phyloP scores from a whole-genome alignment of 2,329 filamentous ascomycete species.

The Claviceps fusiformis region DNA sequence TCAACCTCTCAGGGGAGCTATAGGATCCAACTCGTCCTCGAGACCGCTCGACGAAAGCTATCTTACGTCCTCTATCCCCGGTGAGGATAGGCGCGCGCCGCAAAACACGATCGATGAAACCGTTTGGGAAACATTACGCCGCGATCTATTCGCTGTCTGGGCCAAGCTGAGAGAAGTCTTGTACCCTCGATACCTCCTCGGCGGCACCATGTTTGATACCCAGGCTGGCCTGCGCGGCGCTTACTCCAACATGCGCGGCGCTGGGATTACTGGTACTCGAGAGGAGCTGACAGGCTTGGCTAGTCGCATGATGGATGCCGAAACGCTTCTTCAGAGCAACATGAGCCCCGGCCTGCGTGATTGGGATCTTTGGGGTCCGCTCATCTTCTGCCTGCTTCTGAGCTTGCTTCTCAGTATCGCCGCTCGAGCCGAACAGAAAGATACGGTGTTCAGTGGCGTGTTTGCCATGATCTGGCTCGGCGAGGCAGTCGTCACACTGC shows the following conservation, averaged over 20 bases:
- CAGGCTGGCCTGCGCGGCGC: constrained; percentile 42
- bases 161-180: constrained; percentile 96
- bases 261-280: constrained; percentile 43
- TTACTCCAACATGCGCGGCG: constrained; percentile 47
- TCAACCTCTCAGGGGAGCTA: constrained; percentile 73
- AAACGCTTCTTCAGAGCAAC: constrained; percentile 46
- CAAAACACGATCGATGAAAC: constrained; percentile 93
- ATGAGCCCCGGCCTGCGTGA: constrained; percentile 88
- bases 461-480: constrained; percentile 97
- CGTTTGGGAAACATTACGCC: constrained; percentile 92
- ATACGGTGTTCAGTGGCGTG: constrained; percentile 85
- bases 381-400: constrained; percentile 84
- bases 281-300: constrained; percentile 50
- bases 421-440: constrained; percentile 66
- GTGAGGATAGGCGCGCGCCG: constrained; percentile 80
- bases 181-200: constrained; percentile 85
- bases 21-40: constrained; percentile 47
- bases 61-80: constrained; percentile 77
- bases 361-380: constrained; percentile 96
- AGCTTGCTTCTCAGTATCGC: constrained; percentile 78
- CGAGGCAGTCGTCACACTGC: constrained; percentile 90
- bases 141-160: constrained; percentile 88
- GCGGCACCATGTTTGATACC: constrained; percentile 49
- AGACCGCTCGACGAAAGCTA: constrained; percentile 58
- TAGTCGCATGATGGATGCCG: constrained; percentile 49